A percentile compares a stretch with the other conserved stretches of the same genome.
Evolutionary conservation across 331 rosid species (phyloP).

Genomic region (Malus hybrid): DNA sequence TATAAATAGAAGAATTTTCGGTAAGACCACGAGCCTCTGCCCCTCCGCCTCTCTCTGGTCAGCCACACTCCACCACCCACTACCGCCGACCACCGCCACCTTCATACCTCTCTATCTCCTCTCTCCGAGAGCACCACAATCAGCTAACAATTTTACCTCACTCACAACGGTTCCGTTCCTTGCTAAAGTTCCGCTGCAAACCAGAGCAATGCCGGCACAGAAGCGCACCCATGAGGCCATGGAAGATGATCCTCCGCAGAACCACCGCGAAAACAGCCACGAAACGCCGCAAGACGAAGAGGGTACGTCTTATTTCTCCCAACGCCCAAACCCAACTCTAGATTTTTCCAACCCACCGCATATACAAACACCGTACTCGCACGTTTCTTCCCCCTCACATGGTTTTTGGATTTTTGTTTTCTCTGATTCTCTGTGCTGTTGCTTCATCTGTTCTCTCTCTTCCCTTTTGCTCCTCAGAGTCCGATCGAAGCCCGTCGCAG

Average conservation of each 20-base stretch:
- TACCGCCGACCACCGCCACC: neutral
- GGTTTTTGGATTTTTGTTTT: constrained; percentile 1
- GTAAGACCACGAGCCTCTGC: constrained; percentile 28
- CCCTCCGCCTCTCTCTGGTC: constrained; percentile 21
- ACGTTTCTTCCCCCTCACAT: neutral
- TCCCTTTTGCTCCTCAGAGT: constrained; percentile 37
- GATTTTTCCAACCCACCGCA: constrained; percentile 13
- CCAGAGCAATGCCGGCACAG: constrained; percentile 71
- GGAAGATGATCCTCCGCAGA: constrained; percentile 28
- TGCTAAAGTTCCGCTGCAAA: constrained; percentile 13
- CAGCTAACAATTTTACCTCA: neutral
- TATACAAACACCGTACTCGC: neutral
- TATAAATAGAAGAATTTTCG: constrained; percentile 4
- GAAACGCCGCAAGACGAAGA: constrained; percentile 32
- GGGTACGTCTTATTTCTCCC: constrained; percentile 40
- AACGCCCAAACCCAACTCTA: constrained; percentile 7
- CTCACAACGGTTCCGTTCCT: neutral
- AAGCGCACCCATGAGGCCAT: constrained; percentile 36
- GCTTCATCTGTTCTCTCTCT: constrained; percentile 8
- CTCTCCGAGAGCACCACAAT: neutral
- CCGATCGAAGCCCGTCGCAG: constrained; percentile 55
- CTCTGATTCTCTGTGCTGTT: constrained; percentile 6
- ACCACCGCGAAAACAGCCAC: constrained; percentile 19
- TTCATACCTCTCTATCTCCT: neutral
- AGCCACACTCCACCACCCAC: constrained; percentile 16